phyloP scores from a whole-genome alignment of 2,329 filamentous ascomycete genomes.

The Epichloe typhina region DNA sequence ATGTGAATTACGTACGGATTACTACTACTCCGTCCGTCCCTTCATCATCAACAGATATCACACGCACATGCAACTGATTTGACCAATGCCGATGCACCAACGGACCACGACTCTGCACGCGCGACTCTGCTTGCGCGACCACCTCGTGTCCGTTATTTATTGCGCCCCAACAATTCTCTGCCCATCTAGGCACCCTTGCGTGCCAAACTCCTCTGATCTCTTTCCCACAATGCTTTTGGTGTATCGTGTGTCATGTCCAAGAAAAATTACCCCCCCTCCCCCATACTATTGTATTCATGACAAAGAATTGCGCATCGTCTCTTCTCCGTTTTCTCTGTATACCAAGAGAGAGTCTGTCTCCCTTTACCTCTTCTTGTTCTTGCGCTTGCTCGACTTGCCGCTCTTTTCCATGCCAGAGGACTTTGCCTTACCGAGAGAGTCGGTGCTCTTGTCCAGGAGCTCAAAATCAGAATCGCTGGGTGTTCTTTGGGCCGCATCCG shows the following conservation, averaged over 20 bases:
- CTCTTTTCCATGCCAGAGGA: constrained; percentile 32
- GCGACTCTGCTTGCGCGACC: background rate
- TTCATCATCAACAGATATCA: background rate
- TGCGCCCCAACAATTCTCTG: background rate
- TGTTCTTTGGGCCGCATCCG: constrained; percentile 36
- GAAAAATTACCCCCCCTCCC: background rate
- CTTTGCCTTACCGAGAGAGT: constrained; percentile 39
- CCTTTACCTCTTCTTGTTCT: constrained; percentile 6
- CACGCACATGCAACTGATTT: background rate
- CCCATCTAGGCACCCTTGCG: background rate
- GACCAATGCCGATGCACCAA: background rate
- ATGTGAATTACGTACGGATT: background rate
- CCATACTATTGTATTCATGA: background rate
- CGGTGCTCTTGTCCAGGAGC: constrained; percentile 46
- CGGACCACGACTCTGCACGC: background rate
- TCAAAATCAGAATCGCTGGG: constrained; percentile 51
- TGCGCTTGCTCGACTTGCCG: constrained; percentile 9
- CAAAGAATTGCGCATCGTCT: background rate
- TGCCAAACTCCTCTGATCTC: background rate
- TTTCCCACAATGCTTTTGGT: background rate
- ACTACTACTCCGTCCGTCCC: too few species aligned
- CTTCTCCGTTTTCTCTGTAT: background rate
- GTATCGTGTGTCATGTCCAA: constrained; percentile 1
- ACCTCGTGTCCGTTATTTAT: background rate
- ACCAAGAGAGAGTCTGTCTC: background rate